Conservation (phyloP, 768 basidiomycete species). For the Amanita rimosa region DNA sequence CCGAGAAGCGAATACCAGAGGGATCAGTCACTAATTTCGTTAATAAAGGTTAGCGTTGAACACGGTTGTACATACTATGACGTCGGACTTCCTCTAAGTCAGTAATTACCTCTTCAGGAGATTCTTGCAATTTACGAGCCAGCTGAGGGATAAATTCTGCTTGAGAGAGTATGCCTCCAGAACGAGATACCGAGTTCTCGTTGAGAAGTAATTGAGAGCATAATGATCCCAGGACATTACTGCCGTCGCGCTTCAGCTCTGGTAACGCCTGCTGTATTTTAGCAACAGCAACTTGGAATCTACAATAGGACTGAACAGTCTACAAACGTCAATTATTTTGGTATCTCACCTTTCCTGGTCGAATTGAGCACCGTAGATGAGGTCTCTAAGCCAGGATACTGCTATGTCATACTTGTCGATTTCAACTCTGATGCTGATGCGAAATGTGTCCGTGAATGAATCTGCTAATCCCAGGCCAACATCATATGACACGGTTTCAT, state of each 20-base stretch:
- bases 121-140: constrained; percentile 56
- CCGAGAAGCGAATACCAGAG: constrained; percentile 75
- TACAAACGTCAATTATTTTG: neutral
- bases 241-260: constrained; percentile 84
- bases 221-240: constrained; percentile 63
- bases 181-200: constrained; percentile 58
- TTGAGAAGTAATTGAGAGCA: constrained; percentile 56
- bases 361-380: constrained; percentile 67
- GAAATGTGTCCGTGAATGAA: constrained; percentile 64
- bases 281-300: constrained; percentile 74
- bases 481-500: constrained; percentile 85
- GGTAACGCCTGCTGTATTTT: constrained; percentile 88
- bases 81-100: constrained; percentile 68
- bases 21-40: constrained; percentile 65
- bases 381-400: constrained; percentile 76
- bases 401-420: constrained; percentile 67
- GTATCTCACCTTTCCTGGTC: constrained; percentile 59
- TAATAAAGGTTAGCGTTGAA: neutral
- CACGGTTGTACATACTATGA: constrained; percentile 34
- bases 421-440: constrained; percentile 80
- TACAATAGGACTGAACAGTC: constrained; percentile 15
- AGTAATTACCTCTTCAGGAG: constrained; percentile 59
- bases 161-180: constrained; percentile 58
- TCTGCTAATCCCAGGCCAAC: constrained; percentile 51
- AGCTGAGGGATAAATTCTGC: constrained; percentile 73